Evolutionary conservation across 2,329 filamentous ascomycete species (phyloP).

Genomic region (Sclerotiophoma versabilis): DNA sequence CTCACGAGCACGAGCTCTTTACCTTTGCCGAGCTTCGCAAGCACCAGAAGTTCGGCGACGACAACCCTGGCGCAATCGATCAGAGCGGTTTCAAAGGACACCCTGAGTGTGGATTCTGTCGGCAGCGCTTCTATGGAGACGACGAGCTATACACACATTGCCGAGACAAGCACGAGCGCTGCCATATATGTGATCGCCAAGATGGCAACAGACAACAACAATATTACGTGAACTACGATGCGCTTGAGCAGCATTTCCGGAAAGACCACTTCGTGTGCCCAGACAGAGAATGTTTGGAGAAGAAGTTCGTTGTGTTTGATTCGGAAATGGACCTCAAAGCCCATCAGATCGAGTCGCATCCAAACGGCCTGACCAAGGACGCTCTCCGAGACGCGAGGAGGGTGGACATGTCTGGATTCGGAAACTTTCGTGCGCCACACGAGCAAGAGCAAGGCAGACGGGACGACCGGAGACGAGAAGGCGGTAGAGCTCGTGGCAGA

Average conservation of each 20-base stretch:
- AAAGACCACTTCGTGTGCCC: slow-evolving; percentile 86
- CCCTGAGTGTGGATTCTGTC: slow-evolving; percentile 92
- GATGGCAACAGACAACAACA: slow-evolving; percentile 73
- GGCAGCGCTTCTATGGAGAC: slow-evolving; percentile 90
- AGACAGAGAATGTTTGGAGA: slow-evolving; percentile 88
- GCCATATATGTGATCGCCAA: slow-evolving; percentile 86
- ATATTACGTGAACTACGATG: slow-evolving; percentile 89
- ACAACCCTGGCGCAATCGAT: slow-evolving; percentile 85
- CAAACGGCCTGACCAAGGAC: slow-evolving; percentile 80
- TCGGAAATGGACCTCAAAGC: slow-evolving; percentile 94
- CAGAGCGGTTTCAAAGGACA: slow-evolving; percentile 97
- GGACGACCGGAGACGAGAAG: slow-evolving; percentile 49
- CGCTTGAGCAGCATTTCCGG: slow-evolving; percentile 84
- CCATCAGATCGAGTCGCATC: slow-evolving; percentile 86
- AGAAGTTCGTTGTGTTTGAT: slow-evolving; percentile 97
- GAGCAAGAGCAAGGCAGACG: slow-evolving; percentile 63
- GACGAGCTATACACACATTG: slow-evolving; percentile 96
- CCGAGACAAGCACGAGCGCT: slow-evolving; percentile 90
- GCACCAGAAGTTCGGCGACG: slow-evolving; percentile 90
- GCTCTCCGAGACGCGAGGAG: slow-evolving; percentile 80
- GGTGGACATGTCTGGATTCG: slow-evolving; percentile 88
- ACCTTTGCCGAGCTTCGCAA: slow-evolving; percentile 78
- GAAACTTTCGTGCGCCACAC: slow-evolving; percentile 74
- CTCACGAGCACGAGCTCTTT: slow-evolving; percentile 95
- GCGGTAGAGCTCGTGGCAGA: slow-evolving; percentile 64